These are phyloP conservation scores for Ustilago xerochloae DNA, from an alignment of 1,284 basidiomycete species.

Conservation along the genomic window DNA sequence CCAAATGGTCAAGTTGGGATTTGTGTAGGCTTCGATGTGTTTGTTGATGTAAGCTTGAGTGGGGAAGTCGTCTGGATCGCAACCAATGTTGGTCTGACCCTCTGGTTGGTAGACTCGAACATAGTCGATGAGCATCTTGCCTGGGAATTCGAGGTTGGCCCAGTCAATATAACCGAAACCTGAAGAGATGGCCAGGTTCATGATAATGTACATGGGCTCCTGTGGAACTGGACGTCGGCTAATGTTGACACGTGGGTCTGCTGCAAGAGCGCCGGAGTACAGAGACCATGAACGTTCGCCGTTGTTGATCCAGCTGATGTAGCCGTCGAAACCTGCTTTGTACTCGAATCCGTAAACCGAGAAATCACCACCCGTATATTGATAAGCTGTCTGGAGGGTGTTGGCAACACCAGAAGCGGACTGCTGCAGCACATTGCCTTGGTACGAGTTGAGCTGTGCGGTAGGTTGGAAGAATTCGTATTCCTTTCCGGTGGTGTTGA, in stretches of 20 bases:
- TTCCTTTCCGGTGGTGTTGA: slow-evolving; percentile 55
- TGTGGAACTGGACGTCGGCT: slow-evolving; percentile 50
- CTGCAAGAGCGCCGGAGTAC: slow-evolving; percentile 76
- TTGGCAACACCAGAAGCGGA: slow-evolving; percentile 57
- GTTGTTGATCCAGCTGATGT: slow-evolving; percentile 75
- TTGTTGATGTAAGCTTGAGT: slow-evolving; percentile 72
- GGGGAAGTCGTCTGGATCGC: slow-evolving; percentile 70
- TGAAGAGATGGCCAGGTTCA: slow-evolving; percentile 62
- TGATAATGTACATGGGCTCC: slow-evolving; percentile 62
- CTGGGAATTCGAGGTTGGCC: slow-evolving; percentile 44
- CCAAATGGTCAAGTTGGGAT: slow-evolving; percentile 61
- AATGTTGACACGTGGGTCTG: slow-evolving; percentile 71
- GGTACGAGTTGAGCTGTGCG: slow-evolving; percentile 55
- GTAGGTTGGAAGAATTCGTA: slow-evolving; percentile 51
- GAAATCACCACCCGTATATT: slow-evolving; percentile 51
- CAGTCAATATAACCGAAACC: slow-evolving; percentile 52
- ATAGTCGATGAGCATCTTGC: slow-evolving; percentile 58
- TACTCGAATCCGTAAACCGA: slow-evolving; percentile 68
- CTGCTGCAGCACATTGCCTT: slow-evolving; percentile 63
- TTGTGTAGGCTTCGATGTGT: slow-evolving; percentile 56
- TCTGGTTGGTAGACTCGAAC: slow-evolving; percentile 60
- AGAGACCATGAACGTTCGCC: slow-evolving; percentile 70
- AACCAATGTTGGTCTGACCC: slow-evolving; percentile 58
- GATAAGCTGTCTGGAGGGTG: slow-evolving; percentile 58
- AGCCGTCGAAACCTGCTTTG: slow-evolving; percentile 72